Percentiles rank a stretch among this genome's conserved stretches.
These are phyloP conservation scores for Agaricus subrufescens DNA, from an alignment of 768 basidiomycete species.

Conservation along the genomic window DNA sequence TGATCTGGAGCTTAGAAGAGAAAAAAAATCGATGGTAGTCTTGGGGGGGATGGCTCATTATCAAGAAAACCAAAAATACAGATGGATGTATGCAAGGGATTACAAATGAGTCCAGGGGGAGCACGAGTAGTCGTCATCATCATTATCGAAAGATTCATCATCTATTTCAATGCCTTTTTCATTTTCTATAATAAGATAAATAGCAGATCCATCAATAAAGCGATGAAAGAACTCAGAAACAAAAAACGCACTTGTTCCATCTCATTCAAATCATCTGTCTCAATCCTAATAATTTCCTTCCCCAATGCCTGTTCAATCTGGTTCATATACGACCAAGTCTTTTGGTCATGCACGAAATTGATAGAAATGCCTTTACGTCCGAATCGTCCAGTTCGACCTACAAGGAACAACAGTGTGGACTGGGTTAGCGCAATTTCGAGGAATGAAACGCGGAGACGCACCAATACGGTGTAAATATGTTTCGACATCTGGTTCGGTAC, in stretches of 20 bases:
- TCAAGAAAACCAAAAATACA: too few relatives aligned
- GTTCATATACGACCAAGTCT: slow-evolving; percentile 87
- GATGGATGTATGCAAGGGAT: too few relatives aligned
- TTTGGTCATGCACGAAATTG: slow-evolving; percentile 92
- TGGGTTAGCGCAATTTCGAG: not conserved
- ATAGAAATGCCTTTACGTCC: slow-evolving; percentile 96
- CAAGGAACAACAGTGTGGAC: not conserved
- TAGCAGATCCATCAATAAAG: slow-evolving; percentile 1
- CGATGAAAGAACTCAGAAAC: slow-evolving; percentile 1
- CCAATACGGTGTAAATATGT: slow-evolving; percentile 98
- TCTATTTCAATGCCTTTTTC: slow-evolving; percentile 74
- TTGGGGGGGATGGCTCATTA: too few relatives aligned
- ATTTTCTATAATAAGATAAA: slow-evolving; percentile 49
- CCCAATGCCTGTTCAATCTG: slow-evolving; percentile 78
- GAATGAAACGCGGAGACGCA: slow-evolving; percentile 28
- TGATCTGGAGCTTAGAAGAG: too few relatives aligned
- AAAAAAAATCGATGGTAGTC: too few relatives aligned
- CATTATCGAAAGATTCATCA: too few relatives aligned
- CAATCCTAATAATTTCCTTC: slow-evolving; percentile 77
- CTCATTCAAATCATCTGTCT: slow-evolving; percentile 85
- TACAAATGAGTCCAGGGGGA: too few relatives aligned
- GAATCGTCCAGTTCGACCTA: slow-evolving; percentile 96
- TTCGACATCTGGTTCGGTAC: slow-evolving; percentile 81
- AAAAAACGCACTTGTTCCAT: slow-evolving; percentile 78
- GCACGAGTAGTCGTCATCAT: too few relatives aligned